Conservation (phyloP, 73 alveolate genomes). For the Paramecium pentaurelia region DNA sequence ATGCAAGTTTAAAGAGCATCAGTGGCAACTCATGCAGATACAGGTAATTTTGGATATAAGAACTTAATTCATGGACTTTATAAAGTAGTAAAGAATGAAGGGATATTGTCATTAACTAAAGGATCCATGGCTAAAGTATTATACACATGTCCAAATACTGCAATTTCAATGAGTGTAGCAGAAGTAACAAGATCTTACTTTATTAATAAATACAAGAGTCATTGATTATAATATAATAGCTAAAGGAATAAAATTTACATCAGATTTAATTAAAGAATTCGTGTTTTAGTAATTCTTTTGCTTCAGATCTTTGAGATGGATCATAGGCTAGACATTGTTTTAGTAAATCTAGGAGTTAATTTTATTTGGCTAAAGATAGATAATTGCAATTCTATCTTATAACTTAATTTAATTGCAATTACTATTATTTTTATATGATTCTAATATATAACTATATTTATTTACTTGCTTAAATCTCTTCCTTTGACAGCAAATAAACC, state of each 20-base stretch:
- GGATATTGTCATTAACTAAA: slow-evolving; percentile 74
- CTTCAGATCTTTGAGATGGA: not conserved
- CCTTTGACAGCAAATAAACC: slow-evolving; percentile 60
- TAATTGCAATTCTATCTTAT: not conserved
- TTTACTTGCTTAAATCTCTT: slow-evolving; percentile 42
- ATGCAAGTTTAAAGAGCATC: slow-evolving; percentile 86
- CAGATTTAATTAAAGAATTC: slow-evolving; percentile 7
- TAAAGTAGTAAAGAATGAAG: slow-evolving; percentile 75
- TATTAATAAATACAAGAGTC: not conserved
- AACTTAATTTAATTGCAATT: not conserved
- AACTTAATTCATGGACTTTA: slow-evolving; percentile 82
- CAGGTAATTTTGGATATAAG: slow-evolving; percentile 68
- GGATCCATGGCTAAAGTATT: slow-evolving; percentile 83
- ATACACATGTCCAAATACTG: slow-evolving; percentile 78
- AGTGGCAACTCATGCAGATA: not conserved
- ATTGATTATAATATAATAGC: not conserved
- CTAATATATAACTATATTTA: not conserved
- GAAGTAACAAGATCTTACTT: slow-evolving; percentile 65
- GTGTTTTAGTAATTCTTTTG: not conserved
- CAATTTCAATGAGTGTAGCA: slow-evolving; percentile 74
- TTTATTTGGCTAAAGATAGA: not conserved
- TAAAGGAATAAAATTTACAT: not conserved
- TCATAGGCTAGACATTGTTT: not conserved
- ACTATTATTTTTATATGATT: not conserved
- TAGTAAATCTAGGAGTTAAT: not conserved